Evolutionary conservation across 306 rosid species (phyloP).

Genomic region (Cicer judaicum): DNA sequence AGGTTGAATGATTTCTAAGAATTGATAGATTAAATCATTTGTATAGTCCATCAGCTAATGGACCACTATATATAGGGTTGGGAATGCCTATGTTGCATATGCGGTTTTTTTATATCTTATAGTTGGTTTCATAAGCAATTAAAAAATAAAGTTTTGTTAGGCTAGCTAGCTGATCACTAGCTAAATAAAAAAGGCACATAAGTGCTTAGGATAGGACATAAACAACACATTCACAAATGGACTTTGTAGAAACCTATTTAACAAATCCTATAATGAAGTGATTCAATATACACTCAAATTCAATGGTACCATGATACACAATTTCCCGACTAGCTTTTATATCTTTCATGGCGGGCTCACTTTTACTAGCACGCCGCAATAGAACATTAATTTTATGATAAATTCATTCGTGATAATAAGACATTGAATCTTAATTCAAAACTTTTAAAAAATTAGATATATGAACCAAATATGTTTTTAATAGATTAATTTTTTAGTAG

Average conservation of each 20-base stretch:
- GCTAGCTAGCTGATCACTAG: conserved; percentile 14
- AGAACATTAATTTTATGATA: background rate
- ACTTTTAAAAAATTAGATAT: no score
- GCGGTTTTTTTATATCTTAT: background rate
- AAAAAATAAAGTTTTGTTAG: conserved; percentile 17
- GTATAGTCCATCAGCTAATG: background rate
- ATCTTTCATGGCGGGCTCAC: background rate
- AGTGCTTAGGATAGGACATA: conserved; percentile 39
- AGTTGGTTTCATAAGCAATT: conserved; percentile 11
- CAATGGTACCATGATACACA: background rate
- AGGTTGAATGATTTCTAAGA: conserved; percentile 36
- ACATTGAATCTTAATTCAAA: no score
- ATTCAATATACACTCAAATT: background rate
- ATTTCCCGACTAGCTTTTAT: background rate
- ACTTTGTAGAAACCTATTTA: conserved; percentile 5
- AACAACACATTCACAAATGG: conserved; percentile 7
- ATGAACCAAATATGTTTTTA: no score
- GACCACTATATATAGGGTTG: conserved; percentile 28
- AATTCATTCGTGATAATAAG: background rate
- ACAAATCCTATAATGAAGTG: background rate
- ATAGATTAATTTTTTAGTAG: no score
- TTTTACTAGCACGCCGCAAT: background rate
- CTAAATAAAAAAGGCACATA: conserved; percentile 27
- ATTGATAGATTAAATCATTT: conserved; percentile 4
- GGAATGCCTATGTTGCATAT: conserved; percentile 17